A percentile compares a stretch with the other conserved stretches of the same genome.
Evolutionary conservation across 345 rosid species (phyloP).

Genomic region (Pistacia atlantica): DNA sequence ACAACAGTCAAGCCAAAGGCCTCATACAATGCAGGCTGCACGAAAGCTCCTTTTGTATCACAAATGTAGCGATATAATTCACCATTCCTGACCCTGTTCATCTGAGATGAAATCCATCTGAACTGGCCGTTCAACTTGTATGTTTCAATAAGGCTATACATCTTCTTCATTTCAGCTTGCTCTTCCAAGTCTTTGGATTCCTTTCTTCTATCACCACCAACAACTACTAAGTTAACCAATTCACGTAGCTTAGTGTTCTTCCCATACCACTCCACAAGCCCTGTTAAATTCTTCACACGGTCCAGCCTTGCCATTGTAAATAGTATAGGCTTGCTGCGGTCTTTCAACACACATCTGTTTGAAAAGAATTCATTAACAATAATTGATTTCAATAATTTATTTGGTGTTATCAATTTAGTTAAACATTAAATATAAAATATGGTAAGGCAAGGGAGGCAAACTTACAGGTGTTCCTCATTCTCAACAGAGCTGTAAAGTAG

Average conservation of each 20-base stretch:
- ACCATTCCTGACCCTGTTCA: constrained; percentile 84
- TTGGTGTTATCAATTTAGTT: not conserved
- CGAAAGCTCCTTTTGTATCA: constrained; percentile 82
- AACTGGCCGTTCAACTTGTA: constrained; percentile 80
- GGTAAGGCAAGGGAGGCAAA: constrained; percentile 8
- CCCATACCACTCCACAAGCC: constrained; percentile 96
- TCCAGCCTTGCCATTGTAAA: constrained; percentile 98
- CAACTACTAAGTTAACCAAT: constrained; percentile 86
- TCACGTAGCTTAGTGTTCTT: constrained; percentile 75
- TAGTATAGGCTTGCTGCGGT: constrained; percentile 77
- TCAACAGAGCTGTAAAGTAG: constrained; percentile 81
- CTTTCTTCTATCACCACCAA: constrained; percentile 86
- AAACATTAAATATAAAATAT: not conserved
- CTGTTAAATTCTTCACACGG: constrained; percentile 86
- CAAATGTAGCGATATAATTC: constrained; percentile 79
- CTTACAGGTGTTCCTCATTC: constrained; percentile 81
- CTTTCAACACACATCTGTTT: constrained; percentile 80
- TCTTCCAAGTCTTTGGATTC: constrained; percentile 90
- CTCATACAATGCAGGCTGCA: constrained; percentile 85
- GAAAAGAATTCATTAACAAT: not conserved
- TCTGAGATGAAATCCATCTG: constrained; percentile 91
- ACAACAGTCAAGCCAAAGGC: constrained; percentile 90
- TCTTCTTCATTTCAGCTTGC: constrained; percentile 92
- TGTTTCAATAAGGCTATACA: constrained; percentile 62
- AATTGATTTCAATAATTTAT: not conserved